A percentile compares a stretch with the other conserved stretches of the same genome.
Conservation (phyloP, 768 basidiomycete genomes). For the Podaxis pistillaris region DNA sequence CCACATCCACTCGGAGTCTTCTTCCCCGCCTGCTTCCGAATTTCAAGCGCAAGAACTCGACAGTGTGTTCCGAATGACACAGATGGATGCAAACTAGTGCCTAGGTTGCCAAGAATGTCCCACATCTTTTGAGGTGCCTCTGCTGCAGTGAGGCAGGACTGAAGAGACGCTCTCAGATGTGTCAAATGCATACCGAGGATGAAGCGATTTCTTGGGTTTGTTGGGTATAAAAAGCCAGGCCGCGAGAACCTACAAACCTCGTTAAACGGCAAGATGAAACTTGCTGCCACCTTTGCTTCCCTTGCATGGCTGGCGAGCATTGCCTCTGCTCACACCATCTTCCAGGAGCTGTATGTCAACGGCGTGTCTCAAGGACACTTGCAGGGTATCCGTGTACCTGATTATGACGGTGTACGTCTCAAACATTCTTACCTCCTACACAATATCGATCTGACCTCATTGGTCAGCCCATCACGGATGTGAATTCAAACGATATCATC, state of each 20-base stretch:
- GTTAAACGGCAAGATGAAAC: neutral
- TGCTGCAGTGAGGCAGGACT: neutral
- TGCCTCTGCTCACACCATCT: neutral
- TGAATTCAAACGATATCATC: slow-evolving; percentile 52
- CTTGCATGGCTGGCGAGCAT: neutral
- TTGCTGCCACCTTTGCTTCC: neutral
- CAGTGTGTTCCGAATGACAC: neutral
- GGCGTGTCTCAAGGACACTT: slow-evolving; percentile 41
- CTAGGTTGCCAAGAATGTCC: neutral
- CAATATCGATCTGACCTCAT: neutral
- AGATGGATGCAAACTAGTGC: too few relatives aligned
- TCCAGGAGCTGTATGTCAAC: slow-evolving; percentile 45
- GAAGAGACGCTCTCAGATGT: neutral
- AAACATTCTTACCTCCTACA: neutral
- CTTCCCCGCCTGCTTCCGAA: slow-evolving; percentile 1
- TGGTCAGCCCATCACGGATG: slow-evolving; percentile 52
- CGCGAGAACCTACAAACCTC: too few relatives aligned
- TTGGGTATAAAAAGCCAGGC: neutral
- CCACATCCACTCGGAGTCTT: neutral
- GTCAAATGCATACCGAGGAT: slow-evolving; percentile 2
- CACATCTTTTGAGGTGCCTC: neutral
- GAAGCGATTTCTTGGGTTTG: neutral
- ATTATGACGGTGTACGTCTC: slow-evolving; percentile 35
- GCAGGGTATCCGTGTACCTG: slow-evolving; percentile 35
- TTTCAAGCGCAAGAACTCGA: neutral